phyloP scores from a whole-genome alignment of 2,329 filamentous ascomycete species.

The Zymoseptoria passerinii region DNA sequence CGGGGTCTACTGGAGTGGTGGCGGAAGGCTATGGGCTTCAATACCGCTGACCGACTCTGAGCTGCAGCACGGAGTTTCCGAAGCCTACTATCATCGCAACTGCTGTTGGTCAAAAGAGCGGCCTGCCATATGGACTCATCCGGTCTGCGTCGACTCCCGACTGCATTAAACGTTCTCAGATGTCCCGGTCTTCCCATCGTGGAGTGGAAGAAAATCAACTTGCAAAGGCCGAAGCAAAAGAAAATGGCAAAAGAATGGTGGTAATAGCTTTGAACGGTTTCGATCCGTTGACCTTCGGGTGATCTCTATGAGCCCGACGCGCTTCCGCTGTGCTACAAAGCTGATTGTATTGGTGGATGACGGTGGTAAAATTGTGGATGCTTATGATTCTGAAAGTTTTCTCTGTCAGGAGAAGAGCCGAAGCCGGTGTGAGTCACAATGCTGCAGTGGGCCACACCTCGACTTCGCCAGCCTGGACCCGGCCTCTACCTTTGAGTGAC shows the following conservation, averaged over 20 bases:
- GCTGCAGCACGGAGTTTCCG: background rate
- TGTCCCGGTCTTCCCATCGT: background rate
- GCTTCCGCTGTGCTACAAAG: constrained; percentile 9
- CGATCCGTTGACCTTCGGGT: constrained; percentile 14
- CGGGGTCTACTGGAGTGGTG: constrained; percentile 57
- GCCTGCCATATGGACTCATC: background rate
- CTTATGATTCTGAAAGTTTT: background rate
- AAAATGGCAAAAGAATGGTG: constrained; percentile 1
- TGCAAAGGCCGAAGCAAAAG: background rate
- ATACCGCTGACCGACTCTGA: constrained; percentile 8
- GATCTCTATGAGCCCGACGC: constrained; percentile 12
- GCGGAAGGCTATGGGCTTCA: constrained; percentile 57
- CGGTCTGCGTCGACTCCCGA: background rate
- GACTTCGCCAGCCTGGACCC: background rate
- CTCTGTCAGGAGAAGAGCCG: background rate
- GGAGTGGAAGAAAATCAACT: background rate
- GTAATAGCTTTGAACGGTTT: constrained; percentile 11
- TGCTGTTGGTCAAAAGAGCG: background rate
- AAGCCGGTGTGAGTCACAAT: background rate
- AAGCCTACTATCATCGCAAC: background rate
- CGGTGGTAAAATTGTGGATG: background rate
- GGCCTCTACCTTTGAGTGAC: background rate
- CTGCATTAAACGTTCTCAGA: background rate
- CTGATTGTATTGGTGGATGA: constrained; percentile 1
- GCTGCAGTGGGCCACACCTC: background rate